Percentiles rank a stretch among this genome's conserved stretches.
Conservation (phyloP, 2,329 filamentous ascomycete species). For the Geoglossum cookeanum region DNA sequence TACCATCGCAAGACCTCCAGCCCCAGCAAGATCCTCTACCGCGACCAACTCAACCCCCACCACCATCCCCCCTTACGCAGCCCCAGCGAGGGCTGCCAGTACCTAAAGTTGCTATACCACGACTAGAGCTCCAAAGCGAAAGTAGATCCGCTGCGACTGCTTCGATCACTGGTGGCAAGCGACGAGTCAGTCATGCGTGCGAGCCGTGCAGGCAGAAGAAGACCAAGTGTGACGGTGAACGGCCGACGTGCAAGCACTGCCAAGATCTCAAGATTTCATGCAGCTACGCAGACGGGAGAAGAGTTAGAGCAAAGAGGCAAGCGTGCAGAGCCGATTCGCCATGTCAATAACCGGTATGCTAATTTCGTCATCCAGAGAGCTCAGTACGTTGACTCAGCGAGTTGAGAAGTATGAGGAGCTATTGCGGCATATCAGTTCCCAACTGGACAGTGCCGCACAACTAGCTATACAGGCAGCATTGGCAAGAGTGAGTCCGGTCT, state of each 20-base stretch:
- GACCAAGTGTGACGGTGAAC: slow-evolving; percentile 26
- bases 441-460: slow-evolving; percentile 7
- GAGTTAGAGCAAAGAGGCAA: slow-evolving; percentile 24
- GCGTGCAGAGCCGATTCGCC: slow-evolving; percentile 6
- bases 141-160: neutral
- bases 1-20: neutral
- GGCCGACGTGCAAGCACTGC: slow-evolving; percentile 23
- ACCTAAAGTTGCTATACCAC: neutral
- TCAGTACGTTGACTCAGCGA: slow-evolving; percentile 7
- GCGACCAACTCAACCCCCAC: neutral
- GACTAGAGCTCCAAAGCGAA: neutral
- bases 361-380: slow-evolving; percentile 10
- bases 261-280: slow-evolving; percentile 20
- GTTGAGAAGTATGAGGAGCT: slow-evolving; percentile 8
- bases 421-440: slow-evolving; percentile 4
- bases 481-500: slow-evolving; percentile 2
- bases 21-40: neutral
- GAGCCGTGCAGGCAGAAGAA: slow-evolving; percentile 24
- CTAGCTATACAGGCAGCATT: slow-evolving; percentile 6
- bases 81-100: neutral
- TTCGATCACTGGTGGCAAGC: slow-evolving; percentile 3
- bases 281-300: slow-evolving; percentile 25
- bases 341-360: slow-evolving; percentile 2
- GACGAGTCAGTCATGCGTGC: slow-evolving; percentile 19
- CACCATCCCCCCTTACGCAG: neutral